Evolutionary conservation across 495 filamentous ascomycete species (phyloP).

Genomic region (Penicillium manginii): DNA sequence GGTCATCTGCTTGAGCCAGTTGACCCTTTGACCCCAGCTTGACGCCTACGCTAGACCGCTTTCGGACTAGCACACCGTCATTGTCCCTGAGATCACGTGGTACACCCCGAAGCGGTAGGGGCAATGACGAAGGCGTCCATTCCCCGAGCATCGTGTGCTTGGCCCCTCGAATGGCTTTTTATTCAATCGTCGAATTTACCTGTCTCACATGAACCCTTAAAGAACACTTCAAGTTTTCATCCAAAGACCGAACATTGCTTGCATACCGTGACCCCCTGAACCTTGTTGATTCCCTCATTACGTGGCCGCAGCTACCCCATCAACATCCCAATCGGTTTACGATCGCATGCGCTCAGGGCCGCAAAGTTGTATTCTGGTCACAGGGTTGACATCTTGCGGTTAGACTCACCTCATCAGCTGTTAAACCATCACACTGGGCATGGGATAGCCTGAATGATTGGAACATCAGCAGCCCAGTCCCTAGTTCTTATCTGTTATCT

Average conservation of each 20-base stretch:
- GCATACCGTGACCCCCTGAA: slow-evolving; percentile 18
- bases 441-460: slow-evolving; percentile 18
- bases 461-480: slow-evolving; percentile 4
- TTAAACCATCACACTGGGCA: neutral
- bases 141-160: slow-evolving; percentile 16
- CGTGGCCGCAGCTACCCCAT: slow-evolving; percentile 21
- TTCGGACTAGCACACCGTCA: slow-evolving; percentile 7
- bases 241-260: neutral
- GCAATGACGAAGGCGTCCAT: slow-evolving; percentile 29
- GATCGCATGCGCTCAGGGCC: slow-evolving; percentile 15
- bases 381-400: slow-evolving; percentile 6
- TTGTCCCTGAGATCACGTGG: slow-evolving; percentile 14
- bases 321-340: neutral
- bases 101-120: slow-evolving; percentile 14
- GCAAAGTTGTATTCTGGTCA: neutral
- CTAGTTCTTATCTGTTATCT: slow-evolving; percentile 27
- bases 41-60: slow-evolving; percentile 18
- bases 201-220: neutral
- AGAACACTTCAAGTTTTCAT: neutral
- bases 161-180: neutral
- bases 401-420: slow-evolving; percentile 1
- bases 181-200: neutral
- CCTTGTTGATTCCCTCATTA: slow-evolving; percentile 12
- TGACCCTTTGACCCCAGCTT: too few relatives aligned
- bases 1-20: slow-evolving; percentile 23